Evolutionary conservation across 495 filamentous ascomycete species (phyloP), one percentile per base, ranked within the genome.

Genomic region (Penicillium chermesinum): DNA sequence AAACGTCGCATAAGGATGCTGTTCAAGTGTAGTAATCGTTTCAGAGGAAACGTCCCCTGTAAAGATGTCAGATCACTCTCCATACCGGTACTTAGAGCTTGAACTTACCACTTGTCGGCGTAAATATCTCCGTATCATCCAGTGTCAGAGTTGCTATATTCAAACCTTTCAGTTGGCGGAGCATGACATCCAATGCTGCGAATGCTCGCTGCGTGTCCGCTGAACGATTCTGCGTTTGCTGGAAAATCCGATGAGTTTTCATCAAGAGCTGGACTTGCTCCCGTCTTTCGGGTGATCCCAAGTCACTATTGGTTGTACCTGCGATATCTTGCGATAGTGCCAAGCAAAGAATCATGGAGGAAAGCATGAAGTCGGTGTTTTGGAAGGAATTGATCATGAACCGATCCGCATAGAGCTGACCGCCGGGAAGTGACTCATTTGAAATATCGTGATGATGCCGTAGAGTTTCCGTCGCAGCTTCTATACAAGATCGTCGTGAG

Each of bases 281-380:
- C 9, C 73, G 70, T 3, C 81, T 76, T 20, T 58, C 51, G n/a
- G 54, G 50, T 1, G 22, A 20, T 4, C 19, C 30, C 30, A 55
- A 21, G 8, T 42, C 47, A 10, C 48, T 18, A 4, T 38, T 25
- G 20, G 41, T 33, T 1, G 37, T 53, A 15, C 40, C 44, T 6
- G 60, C 48, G 12, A 52, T 49, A 8, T 62, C 56, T 22, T 65
- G 64, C 0, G 62, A 64, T 3, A 96, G 71, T 51, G 94, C 89
- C 22, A 95, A 71, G 53, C 83, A 84, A 15, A 97, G 76, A 46
- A 95, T 82, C 88, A 95, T 96, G 2, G 88, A 86, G 1, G 88
- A 89, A 14, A 94, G 82, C 12, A 95, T 68, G 55, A 91, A 95
- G 55, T 97, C 91, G 18, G 79, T 74, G 39, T 83, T 86, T 14